phyloP scores from a whole-genome alignment of 805 yeast genomes.

The Sugiyamaella chiloensis region DNA sequence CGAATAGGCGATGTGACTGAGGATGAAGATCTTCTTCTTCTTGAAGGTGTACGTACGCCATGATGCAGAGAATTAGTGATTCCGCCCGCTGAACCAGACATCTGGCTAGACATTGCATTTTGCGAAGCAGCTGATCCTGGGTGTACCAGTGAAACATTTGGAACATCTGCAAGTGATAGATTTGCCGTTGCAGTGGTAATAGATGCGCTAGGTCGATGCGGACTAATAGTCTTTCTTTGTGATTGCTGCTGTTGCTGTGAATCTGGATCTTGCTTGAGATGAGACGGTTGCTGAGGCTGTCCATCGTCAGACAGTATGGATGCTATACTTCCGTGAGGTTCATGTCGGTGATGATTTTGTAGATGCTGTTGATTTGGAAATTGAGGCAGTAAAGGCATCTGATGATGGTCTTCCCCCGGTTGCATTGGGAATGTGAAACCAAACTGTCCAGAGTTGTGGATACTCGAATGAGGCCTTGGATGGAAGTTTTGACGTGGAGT shows the following conservation, averaged over 20 bases:
- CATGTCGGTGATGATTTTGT: conserved; percentile 6
- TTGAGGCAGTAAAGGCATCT: neutral
- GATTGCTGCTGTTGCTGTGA: conserved; percentile 8
- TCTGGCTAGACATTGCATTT: no score
- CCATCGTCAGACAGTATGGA: no score
- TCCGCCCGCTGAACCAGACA: no score
- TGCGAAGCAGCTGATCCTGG: neutral
- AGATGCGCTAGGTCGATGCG: conserved; percentile 10
- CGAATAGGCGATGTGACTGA: conserved; percentile 1
- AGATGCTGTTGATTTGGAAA: conserved; percentile 18
- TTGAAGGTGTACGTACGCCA: neutral
- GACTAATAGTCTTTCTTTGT: conserved; percentile 6
- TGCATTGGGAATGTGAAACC: conserved; percentile 3
- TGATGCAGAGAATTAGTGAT: no score
- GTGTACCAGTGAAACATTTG: neutral
- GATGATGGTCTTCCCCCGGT: neutral
- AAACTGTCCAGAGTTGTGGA: no score
- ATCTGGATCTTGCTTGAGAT: neutral
- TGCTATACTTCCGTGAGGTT: neutral
- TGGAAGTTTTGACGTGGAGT: no score
- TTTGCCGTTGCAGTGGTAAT: conserved; percentile 12
- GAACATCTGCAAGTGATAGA: conserved; percentile 5
- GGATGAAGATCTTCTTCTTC: neutral
- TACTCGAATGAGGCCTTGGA: no score
- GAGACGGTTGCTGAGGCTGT: neutral